Percentiles rank a stretch among this genome's conserved stretches.
Evolutionary conservation across 441 rosid species (phyloP).

Genomic region (Erodium moschatum): DNA sequence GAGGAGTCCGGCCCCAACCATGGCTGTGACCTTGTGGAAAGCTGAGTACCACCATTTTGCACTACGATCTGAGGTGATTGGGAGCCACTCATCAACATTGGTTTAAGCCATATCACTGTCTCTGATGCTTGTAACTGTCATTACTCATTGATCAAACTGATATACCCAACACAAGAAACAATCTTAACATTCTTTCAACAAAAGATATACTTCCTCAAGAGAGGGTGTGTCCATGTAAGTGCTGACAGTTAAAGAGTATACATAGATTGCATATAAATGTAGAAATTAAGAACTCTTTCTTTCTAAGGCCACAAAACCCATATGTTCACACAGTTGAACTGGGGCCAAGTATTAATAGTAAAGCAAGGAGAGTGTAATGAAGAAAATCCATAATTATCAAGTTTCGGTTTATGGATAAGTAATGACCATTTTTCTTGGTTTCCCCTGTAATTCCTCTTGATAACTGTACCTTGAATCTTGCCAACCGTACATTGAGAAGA

Average conservation of each 20-base stretch:
- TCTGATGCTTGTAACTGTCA: neutral
- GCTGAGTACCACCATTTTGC: slow-evolving; percentile 90
- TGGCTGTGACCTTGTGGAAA: slow-evolving; percentile 87
- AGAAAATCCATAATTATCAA: slow-evolving; percentile 2
- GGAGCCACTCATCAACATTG: slow-evolving; percentile 55
- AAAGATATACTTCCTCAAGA: neutral
- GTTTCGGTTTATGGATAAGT: neutral
- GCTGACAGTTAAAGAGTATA: neutral
- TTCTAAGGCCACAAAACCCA: slow-evolving; percentile 7
- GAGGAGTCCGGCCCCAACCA: slow-evolving; percentile 87
- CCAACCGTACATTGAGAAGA: neutral
- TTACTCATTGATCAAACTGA: neutral
- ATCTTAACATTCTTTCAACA: neutral
- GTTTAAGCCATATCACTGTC: neutral
- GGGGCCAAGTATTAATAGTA: neutral
- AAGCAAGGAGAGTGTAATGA: neutral
- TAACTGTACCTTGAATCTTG: too few species aligned
- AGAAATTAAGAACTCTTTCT: neutral
- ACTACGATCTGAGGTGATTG: slow-evolving; percentile 53
- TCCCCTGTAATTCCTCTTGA: neutral
- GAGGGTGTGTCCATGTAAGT: neutral
- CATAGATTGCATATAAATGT: neutral
- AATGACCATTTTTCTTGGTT: slow-evolving; percentile 1
- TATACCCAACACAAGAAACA: neutral
- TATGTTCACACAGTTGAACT: neutral